Conservation (phyloP, 1,284 basidiomycete species). For the Cyathus olla region DNA sequence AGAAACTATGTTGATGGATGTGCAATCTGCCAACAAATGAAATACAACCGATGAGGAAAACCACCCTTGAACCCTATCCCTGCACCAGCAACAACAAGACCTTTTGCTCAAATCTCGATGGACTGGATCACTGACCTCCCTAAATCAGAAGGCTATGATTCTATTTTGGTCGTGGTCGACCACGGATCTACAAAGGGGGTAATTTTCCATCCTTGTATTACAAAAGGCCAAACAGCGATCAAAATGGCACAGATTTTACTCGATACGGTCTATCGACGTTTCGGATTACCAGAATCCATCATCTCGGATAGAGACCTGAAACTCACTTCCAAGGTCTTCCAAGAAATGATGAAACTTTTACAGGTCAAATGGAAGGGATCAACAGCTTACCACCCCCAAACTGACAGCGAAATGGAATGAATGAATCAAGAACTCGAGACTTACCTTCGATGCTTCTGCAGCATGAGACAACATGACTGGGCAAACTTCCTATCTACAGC, state of each 20-base stretch:
- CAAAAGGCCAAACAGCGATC: conserved; percentile 14
- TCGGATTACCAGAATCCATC: conserved; percentile 31
- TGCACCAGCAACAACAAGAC: conserved; percentile 14
- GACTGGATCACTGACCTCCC: conserved; percentile 50
- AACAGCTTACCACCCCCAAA: conserved; percentile 44
- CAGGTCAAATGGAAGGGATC: conserved; percentile 19
- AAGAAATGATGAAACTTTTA: conserved; percentile 14
- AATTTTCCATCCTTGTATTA: conserved; percentile 44
- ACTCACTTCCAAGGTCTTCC: conserved; percentile 17
- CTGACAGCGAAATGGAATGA: conserved; percentile 43
- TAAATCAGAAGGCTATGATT: conserved; percentile 29
- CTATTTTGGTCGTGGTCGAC: conserved; percentile 45
- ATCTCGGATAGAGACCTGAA: conserved; percentile 37
- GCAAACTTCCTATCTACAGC: not conserved
- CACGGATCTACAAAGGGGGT: conserved; percentile 50
- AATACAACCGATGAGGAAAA: conserved; percentile 6
- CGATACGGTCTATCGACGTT: conserved; percentile 21
- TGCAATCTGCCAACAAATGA: conserved; percentile 25
- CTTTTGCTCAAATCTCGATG: conserved; percentile 28
- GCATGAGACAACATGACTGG: conserved; percentile 12
- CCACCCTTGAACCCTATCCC: conserved; percentile 19
- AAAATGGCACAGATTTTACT: conserved; percentile 28
- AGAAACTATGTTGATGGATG: too few species aligned
- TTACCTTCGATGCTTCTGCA: conserved; percentile 26
- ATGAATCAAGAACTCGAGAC: conserved; percentile 43